phyloP scores from a whole-genome alignment of 495 filamentous ascomycete genomes.

The Pseudevernia furfuracea region DNA sequence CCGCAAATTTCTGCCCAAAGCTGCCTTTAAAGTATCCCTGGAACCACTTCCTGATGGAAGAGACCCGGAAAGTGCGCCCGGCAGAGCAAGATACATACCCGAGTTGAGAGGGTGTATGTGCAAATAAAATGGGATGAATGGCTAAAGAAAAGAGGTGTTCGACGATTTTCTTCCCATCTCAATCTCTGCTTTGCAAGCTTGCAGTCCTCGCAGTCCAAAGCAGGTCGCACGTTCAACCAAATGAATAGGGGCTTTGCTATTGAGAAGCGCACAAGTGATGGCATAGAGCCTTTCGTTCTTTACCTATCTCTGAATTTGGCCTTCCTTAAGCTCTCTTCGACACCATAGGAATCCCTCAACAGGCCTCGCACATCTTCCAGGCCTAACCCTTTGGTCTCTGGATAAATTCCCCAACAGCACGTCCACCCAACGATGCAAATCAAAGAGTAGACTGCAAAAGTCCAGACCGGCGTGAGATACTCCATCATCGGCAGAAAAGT shows the following conservation, averaged over 20 bases:
- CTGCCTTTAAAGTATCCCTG: no score
- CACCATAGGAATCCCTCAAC: constrained; percentile 69
- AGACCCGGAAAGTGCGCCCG: background rate
- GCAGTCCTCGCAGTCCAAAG: background rate
- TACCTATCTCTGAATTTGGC: background rate
- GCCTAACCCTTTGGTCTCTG: constrained; percentile 72
- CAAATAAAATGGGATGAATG: background rate
- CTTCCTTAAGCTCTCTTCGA: constrained; percentile 36
- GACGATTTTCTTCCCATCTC: background rate
- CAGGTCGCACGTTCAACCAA: background rate
- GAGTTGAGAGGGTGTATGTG: background rate
- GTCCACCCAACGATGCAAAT: constrained; percentile 63
- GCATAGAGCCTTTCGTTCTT: background rate
- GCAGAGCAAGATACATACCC: no score
- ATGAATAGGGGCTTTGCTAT: background rate
- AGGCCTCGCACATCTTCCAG: constrained; percentile 75
- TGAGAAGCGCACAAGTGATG: background rate
- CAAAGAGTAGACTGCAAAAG: constrained; percentile 66
- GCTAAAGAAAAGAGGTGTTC: background rate
- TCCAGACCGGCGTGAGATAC: constrained; percentile 61
- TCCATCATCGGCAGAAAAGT: constrained; percentile 87
- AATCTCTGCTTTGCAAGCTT: background rate
- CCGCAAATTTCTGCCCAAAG: no score
- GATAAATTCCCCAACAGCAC: constrained; percentile 64
- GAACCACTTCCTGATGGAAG: no score